Base-by-base conservation (phyloP, 164 flowering plant genomes). In the Cinnamomum micranthum region DNA sequence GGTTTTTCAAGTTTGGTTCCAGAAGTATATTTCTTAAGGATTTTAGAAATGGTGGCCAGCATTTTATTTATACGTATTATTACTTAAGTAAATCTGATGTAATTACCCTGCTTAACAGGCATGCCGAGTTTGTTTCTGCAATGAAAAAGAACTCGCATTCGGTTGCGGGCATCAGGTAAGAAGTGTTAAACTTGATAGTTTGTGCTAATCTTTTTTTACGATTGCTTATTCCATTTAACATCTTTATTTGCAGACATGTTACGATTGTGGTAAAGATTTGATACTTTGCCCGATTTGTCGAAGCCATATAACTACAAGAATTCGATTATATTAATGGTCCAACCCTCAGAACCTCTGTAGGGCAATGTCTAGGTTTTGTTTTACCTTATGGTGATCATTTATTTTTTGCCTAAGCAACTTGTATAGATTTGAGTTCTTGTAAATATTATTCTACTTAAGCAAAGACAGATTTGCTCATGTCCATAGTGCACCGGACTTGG, bases 151-250 rank as follows among this genome's bases (percentile, higher is more conserved):
- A 82, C 87, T 92, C 90, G 97, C 97, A 41, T 92, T 92, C 69
- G 97, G 95, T 47, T 92, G 97, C 63, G 97, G 95, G 22, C 97
- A 92, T 84, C 97, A 87, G 95, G 97, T 92, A 71, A 25, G n/a
- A 14, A 15, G 11, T 24, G 25, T 22, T 23, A 22, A 2, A 64
- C 25, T 24, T 12, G 11, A 22, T 13, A 64, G 17, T 22, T 22
- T 24, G 12, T 2, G 24, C 14, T 23, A 15, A 20, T 11, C 25
- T 73, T 64, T n/a, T 64, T 24, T 47, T 35, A 4, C 2, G n/a
- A 6, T 6, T 73, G 69, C 58, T 63, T 12, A 66, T 65, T 47
- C 47, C 6, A 65, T 51, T 50, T 35, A 11, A 55, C 24, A 2
- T 73, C 41, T 10, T 27, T 25, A 41, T 52, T 12, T 50, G 25